A percentile compares a stretch with the other conserved stretches of the same genome.
Evolutionary conservation across 1,284 basidiomycete species (phyloP).

Genomic region (Grifola frondosa): DNA sequence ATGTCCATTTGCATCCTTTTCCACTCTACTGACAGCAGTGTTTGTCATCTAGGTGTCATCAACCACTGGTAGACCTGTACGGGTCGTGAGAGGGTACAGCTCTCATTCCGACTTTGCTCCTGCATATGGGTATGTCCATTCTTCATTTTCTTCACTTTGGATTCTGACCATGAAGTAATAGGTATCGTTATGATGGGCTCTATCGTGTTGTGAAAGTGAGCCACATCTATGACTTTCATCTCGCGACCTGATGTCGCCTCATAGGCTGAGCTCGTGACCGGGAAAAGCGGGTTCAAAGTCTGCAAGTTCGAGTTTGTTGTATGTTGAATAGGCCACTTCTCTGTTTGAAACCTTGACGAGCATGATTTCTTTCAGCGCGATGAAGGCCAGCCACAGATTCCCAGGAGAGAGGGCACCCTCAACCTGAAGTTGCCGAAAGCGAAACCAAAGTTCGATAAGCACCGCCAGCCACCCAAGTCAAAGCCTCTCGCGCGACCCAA

Average conservation of each 20-base stretch:
- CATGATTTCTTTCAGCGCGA: slow-evolving; percentile 12
- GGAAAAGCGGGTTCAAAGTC: slow-evolving; percentile 20
- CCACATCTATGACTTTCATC: background rate
- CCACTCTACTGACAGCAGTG: background rate
- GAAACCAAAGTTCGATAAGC: too few relatives aligned
- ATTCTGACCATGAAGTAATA: slow-evolving; percentile 15
- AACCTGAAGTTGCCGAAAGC: slow-evolving; percentile 2
- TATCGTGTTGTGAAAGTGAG: slow-evolving; percentile 36
- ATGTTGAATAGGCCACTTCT: background rate
- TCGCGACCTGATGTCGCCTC: background rate
- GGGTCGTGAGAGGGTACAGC: slow-evolving; percentile 39
- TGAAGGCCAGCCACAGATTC: slow-evolving; percentile 18
- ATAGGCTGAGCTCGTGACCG: slow-evolving; percentile 20
- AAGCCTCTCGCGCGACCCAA: too few relatives aligned
- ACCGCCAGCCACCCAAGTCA: too few relatives aligned
- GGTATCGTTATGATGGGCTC: slow-evolving; percentile 48
- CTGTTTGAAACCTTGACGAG: background rate
- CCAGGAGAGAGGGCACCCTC: slow-evolving; percentile 9
- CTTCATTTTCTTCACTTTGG: background rate
- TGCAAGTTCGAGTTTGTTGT: slow-evolving; percentile 21
- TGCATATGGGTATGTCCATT: slow-evolving; percentile 27
- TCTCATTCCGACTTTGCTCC: slow-evolving; percentile 32
- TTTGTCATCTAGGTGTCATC: slow-evolving; percentile 26
- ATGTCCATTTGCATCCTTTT: background rate
- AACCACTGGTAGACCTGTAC: slow-evolving; percentile 36